phyloP scores from a whole-genome alignment of 2,329 filamentous ascomycete species.

The Cercospora brassicicola region DNA sequence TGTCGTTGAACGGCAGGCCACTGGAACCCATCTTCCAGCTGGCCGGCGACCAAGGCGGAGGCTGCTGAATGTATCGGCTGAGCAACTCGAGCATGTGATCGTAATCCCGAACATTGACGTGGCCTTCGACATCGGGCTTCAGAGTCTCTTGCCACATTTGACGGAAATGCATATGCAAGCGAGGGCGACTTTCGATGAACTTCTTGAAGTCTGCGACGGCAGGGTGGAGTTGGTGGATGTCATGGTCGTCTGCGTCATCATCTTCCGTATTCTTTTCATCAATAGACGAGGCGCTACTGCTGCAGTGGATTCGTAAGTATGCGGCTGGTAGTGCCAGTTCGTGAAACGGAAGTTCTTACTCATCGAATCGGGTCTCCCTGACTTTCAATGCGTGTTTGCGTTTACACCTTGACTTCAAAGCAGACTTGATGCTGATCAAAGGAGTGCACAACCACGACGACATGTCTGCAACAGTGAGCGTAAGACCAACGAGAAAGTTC shows the following conservation, averaged over 20 bases:
- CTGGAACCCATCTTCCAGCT: not conserved
- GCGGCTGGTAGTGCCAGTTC: too few relatives aligned
- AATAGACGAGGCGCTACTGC: not conserved
- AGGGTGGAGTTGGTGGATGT: not conserved
- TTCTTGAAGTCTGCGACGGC: not conserved
- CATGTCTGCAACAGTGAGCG: not conserved
- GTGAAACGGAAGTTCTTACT: not conserved
- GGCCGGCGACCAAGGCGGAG: not conserved
- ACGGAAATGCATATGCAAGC: not conserved
- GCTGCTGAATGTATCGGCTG: not conserved
- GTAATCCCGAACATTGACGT: not conserved
- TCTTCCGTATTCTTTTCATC: not conserved
- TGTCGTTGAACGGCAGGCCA: not conserved
- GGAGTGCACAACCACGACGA: not conserved
- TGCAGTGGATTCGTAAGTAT: not conserved
- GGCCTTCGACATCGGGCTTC: not conserved
- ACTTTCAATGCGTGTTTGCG: not conserved
- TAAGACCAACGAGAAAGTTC: not conserved
- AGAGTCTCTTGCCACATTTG: not conserved
- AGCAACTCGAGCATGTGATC: not conserved
- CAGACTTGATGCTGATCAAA: not conserved
- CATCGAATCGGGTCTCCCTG: not conserved
- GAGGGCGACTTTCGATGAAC: not conserved
- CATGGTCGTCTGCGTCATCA: not conserved
- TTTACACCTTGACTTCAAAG: not conserved